Base-by-base conservation (phyloP, 2,329 filamentous ascomycete species). In the Phialophora macrospora region DNA sequence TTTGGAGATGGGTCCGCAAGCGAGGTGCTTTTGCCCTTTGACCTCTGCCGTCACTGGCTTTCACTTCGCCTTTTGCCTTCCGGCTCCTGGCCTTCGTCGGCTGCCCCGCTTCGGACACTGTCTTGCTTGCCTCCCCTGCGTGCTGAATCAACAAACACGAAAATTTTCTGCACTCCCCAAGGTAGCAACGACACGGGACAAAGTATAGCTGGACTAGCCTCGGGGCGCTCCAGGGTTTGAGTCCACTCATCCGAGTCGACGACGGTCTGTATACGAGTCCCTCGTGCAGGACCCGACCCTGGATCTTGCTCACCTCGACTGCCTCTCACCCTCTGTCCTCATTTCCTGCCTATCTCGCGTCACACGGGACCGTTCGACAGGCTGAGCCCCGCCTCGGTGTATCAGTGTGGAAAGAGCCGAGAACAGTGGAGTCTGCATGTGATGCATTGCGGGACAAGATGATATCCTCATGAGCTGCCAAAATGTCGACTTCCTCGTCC, bases 401-500 rank as follows among this genome's bases (percentile, higher is more conserved):
- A 28, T 48, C 54, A 28, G 6, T 28, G 32, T 46, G 28, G 30
- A 51, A 60, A 60, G 58, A 44, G 58, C 48, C 58, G 58, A 30
- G 20, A 41, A 51, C 46, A 60, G 26, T 55, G 55, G 46, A 52
- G 44, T 52, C 58, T 60, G 32, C 62, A 67, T 65, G 62, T 60
- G 64, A 51, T 51, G 24, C 9, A 22, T n/a, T 52, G 59, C 66
- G 56, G 66, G 61, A 52, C 55, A 62, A 41, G 52, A 67, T 69
- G 64, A 63, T 64, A 61, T 55, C 51, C 62, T 56, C 41, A 67
- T 69, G 54, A 67, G 46, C 44, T 44, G 22, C 46, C 28, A 64
- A 61, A 60, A 69, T 69, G 67, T 67, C 67, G 65, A 67, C 67
- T 52, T 46, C 51, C 38, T 59, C 20, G 26, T 28, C 46, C 28